A percentile compares a stretch with the other conserved stretches of the same genome.
phyloP scores from a whole-genome alignment of 495 filamentous ascomycete genomes.

The Margaritispora aquatica region DNA sequence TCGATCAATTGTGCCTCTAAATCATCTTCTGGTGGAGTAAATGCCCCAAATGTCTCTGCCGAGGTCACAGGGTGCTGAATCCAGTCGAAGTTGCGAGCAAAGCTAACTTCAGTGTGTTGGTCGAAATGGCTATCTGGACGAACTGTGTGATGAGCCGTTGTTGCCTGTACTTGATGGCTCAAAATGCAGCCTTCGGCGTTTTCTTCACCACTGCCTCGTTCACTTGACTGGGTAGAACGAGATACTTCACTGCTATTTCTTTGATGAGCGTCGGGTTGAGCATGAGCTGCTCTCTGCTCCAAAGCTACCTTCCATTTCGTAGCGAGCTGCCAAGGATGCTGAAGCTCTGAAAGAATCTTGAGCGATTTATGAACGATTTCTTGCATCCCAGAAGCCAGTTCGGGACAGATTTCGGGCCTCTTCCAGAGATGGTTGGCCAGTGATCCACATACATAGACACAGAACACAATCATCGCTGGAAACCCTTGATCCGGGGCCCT shows the following conservation, averaged over 20 bases:
- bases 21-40: background rate
- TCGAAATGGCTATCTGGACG: background rate
- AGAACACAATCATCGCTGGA: slow-evolving; percentile 47
- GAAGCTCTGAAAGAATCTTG: background rate
- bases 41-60: background rate
- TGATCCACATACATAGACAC: slow-evolving; percentile 44
- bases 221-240: background rate
- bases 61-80: background rate
- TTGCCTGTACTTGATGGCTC: too few relatives aligned
- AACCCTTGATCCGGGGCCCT: slow-evolving; percentile 34
- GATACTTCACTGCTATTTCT: background rate
- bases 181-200: too few relatives aligned
- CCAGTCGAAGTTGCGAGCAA: background rate
- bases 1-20: background rate
- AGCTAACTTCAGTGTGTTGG: background rate
- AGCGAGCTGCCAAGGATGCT: slow-evolving; percentile 5
- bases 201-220: background rate
- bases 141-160: background rate
- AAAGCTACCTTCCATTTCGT: background rate
- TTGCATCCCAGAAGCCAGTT: background rate
- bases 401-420: background rate
- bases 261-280: background rate
- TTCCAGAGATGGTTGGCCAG: slow-evolving; percentile 35
- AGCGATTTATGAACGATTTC: background rate
- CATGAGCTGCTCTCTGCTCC: background rate